Evolutionary conservation across 2,329 filamentous ascomycete genomes (phyloP).

Genomic region (Byssoonygena ceratinophila): DNA sequence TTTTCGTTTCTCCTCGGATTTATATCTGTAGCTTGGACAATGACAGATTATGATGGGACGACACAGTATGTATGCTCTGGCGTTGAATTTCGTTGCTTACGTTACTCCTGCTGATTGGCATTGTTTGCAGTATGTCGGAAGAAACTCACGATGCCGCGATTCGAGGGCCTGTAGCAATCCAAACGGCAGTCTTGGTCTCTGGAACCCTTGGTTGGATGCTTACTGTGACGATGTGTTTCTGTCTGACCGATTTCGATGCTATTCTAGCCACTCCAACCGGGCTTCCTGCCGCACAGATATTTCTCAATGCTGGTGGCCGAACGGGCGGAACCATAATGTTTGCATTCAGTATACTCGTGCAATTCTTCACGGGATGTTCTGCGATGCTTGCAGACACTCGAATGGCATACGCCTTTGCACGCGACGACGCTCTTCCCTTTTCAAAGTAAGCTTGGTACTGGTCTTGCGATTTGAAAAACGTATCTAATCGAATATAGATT

Average conservation of each 20-base stretch:
- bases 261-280: slow-evolving; percentile 50
- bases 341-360: slow-evolving; percentile 52
- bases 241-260: slow-evolving; percentile 47
- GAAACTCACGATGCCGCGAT: slow-evolving; percentile 55
- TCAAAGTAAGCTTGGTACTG: slow-evolving; percentile 37
- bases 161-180: slow-evolving; percentile 50
- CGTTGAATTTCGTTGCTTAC: no score
- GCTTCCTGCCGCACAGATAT: slow-evolving; percentile 49
- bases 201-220: slow-evolving; percentile 52
- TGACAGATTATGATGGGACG: slow-evolving; percentile 59
- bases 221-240: slow-evolving; percentile 55
- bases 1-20: slow-evolving; percentile 54
- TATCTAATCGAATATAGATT: slow-evolving; percentile 28
- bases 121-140: slow-evolving; percentile 48
- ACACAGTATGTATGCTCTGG: slow-evolving; percentile 43
- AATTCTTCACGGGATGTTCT: slow-evolving; percentile 54
- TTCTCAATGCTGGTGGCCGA: slow-evolving; percentile 50
- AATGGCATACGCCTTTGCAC: slow-evolving; percentile 52
- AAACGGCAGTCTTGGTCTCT: slow-evolving; percentile 49
- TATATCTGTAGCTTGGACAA: slow-evolving; percentile 42
- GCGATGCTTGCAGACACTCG: slow-evolving; percentile 55
- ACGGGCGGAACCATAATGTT: slow-evolving; percentile 51
- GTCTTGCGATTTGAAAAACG: slow-evolving; percentile 1
- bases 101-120: background rate
- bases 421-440: slow-evolving; percentile 52